Percentiles rank a stretch among this genome's conserved stretches.
Evolutionary conservation across 352 stramenopile species (phyloP).

Genomic region (Phytopythium boreale): DNA sequence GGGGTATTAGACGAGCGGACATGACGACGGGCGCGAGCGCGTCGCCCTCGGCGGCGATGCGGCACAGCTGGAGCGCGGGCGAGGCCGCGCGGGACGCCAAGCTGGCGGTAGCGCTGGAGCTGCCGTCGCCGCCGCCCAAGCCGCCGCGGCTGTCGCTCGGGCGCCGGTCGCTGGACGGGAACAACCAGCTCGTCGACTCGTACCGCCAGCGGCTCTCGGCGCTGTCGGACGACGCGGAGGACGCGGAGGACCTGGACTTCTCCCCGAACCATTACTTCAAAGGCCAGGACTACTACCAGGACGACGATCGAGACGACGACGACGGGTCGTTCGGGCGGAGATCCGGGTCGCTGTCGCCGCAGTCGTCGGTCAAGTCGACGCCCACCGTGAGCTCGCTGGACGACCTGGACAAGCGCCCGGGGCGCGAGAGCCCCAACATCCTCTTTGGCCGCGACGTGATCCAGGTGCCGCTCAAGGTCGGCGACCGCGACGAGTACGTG

Average conservation of each 20-base stretch:
- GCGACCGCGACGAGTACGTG: constrained; percentile 44
- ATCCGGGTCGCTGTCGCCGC: constrained; percentile 25
- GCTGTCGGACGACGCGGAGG: not conserved
- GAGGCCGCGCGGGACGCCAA: not conserved
- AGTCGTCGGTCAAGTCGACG: constrained; percentile 22
- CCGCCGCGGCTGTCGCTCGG: constrained; percentile 4
- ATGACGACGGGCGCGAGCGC: not conserved
- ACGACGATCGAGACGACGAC: not conserved
- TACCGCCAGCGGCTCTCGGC: not conserved
- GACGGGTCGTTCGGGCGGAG: constrained; percentile 16
- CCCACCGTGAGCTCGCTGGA: constrained; percentile 27
- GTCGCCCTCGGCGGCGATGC: not conserved
- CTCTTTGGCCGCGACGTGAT: constrained; percentile 72
- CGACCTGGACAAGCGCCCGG: constrained; percentile 14
- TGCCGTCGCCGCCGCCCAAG: constrained; percentile 16
- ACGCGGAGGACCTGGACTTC: not conserved
- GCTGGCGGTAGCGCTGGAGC: constrained; percentile 12
- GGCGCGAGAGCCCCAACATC: constrained; percentile 28
- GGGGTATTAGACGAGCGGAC: not conserved
- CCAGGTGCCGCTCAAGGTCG: constrained; percentile 64
- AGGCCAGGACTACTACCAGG: not conserved
- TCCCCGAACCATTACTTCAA: not conserved
- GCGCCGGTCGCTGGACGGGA: not conserved
- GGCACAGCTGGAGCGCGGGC: not conserved
- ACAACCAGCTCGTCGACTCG: constrained; percentile 2